Conservation (phyloP, 139 green algal species). For the Dunaliella primolecta region DNA sequence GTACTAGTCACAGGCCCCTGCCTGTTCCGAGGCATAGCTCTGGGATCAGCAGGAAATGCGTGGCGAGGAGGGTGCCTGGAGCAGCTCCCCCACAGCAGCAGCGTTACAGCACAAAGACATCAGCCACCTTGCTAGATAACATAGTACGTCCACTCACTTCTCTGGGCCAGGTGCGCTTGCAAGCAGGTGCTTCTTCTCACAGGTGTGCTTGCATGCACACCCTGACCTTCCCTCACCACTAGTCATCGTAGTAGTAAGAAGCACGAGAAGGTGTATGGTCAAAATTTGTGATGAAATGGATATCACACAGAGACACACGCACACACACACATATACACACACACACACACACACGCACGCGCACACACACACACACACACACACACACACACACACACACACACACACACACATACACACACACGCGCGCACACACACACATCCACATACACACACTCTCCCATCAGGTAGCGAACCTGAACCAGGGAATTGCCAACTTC, state of each 20-base stretch:
- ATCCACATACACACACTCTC: background rate
- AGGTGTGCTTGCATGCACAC: background rate
- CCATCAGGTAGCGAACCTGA: slow-evolving; percentile 63
- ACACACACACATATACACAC: too few species aligned
- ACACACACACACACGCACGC: background rate
- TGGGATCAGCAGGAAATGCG: background rate
- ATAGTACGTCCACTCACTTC: slow-evolving; percentile 39
- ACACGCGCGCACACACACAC: background rate
- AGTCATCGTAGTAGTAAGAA: too few species aligned
- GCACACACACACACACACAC: background rate
- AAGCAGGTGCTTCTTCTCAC: too few species aligned
- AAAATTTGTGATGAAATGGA: too few species aligned
- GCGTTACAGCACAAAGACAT: background rate
- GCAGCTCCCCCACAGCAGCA: too few species aligned
- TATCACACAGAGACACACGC: too few species aligned
- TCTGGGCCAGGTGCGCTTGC: slow-evolving; percentile 25
- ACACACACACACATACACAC: background rate
- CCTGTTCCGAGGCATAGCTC: too few species aligned
- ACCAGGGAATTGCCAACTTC: slow-evolving; percentile 91
- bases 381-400: background rate
- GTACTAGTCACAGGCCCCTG: too few species aligned
- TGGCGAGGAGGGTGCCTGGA: background rate
- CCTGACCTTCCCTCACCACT: too few species aligned
- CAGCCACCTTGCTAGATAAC: slow-evolving; percentile 23
- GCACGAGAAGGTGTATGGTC: too few species aligned